These are phyloP conservation scores for Nothophytophthora sp. DNA, from an alignment of 352 stramenopile genomes.

Conservation along the genomic window DNA sequence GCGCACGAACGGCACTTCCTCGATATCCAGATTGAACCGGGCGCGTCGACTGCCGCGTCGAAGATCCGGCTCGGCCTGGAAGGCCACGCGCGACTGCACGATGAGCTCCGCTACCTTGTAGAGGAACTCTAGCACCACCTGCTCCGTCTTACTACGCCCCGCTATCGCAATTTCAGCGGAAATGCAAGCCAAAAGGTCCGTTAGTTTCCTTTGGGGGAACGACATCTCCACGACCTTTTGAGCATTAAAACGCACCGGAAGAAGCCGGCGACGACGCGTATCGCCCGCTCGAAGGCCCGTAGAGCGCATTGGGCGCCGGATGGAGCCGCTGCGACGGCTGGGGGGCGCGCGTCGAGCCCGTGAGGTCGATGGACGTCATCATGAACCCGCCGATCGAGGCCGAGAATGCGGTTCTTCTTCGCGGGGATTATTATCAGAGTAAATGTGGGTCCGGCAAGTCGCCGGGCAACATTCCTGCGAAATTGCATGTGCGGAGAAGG, in stretches of 20 bases:
- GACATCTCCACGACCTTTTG: not conserved
- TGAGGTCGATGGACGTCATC: slow-evolving; percentile 22
- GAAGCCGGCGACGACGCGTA: slow-evolving; percentile 11
- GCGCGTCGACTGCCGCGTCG: slow-evolving; percentile 51
- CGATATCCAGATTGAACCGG: slow-evolving; percentile 86
- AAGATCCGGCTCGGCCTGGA: slow-evolving; percentile 50
- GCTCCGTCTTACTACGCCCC: slow-evolving; percentile 76
- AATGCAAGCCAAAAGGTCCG: not conserved
- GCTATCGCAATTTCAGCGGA: slow-evolving; percentile 23
- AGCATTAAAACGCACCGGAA: slow-evolving; percentile 3
- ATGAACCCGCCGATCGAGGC: slow-evolving; percentile 5
- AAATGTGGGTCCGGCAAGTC: too few relatives aligned
- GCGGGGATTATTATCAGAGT: too few relatives aligned
- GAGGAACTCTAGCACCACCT: slow-evolving; percentile 84
- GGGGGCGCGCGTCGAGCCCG: not conserved
- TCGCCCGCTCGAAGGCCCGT: slow-evolving; percentile 12
- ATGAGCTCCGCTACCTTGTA: slow-evolving; percentile 86
- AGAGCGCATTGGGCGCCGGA: slow-evolving; percentile 1
- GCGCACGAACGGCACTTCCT: slow-evolving; percentile 69
- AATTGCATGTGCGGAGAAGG: too few relatives aligned
- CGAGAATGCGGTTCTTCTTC: too few relatives aligned
- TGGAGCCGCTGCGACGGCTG: slow-evolving; percentile 3
- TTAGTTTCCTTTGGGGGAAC: not conserved
- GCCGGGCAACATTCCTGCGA: too few relatives aligned
- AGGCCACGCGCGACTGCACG: slow-evolving; percentile 76